Evolutionary conservation across 768 basidiomycete genomes (phyloP), one percentile per base, ranked within the genome.

Genomic region (Boletales sp.): DNA sequence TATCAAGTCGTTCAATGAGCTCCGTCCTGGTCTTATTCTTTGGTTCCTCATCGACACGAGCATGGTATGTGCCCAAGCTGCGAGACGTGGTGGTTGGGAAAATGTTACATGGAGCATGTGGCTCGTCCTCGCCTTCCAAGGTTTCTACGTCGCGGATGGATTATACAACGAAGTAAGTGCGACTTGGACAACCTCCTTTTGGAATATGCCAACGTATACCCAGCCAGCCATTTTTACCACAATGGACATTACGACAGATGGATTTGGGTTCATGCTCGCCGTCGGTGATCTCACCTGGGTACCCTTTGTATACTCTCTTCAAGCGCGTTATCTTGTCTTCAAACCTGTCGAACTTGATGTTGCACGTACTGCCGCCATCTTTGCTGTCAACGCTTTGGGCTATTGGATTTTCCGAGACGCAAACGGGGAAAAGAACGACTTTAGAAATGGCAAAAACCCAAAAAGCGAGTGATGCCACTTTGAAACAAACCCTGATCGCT

Each of bases 231-330:
- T 99, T 56, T 77, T 98, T 50, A 94, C 91, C 1, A 93, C 88
- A 4, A 99, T 99, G 90, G 97, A 99, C 63, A 94, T 99, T 63
- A 94, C 87, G 4, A 90, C 89, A 11, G 97, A 99, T 60, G 97
- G 97, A 11, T 97, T 98, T 61, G 97, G 97, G 8, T 97, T 94
- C 78, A 99, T 99, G 97, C 86, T 99, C 27, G 72, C 92, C 5
- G 80, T 95, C 41, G 95, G 97, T 37, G 93, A 97, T 63, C 80
- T 97, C 27, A 70, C 84, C 17, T 97, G 91, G 88, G 90, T 99
- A 11, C 95, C 95, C 11, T 95, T 97, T 70, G 85, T 83, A 14
- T 99, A 97, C 71, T 84, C 84, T 29, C 82, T 97, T 13, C 94
- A 98, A 72, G 90, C 94, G 1, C 87, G 94, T 44, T 99, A 90